A percentile compares a stretch with the other conserved stretches of the same genome.
Conservation (phyloP, 192 early-diverging fungal species). For the Phlyctochytrium arcticum region DNA sequence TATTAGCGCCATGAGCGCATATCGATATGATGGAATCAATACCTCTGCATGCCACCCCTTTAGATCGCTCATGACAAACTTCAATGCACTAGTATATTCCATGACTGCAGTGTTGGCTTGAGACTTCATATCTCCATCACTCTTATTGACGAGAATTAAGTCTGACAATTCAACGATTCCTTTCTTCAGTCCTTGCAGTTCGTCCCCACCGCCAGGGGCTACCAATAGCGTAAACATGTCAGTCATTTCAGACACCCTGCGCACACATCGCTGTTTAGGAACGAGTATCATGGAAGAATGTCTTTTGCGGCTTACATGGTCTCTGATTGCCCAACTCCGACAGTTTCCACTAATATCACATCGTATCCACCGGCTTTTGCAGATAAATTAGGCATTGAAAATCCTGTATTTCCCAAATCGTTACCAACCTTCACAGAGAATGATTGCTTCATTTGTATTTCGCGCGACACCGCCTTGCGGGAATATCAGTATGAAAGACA, state of each 20-base stretch:
- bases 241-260: slow-evolving; percentile 75
- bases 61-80: slow-evolving; percentile 50
- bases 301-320: slow-evolving; percentile 49
- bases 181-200: slow-evolving; percentile 86
- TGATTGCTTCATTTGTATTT: slow-evolving; percentile 76
- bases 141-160: slow-evolving; percentile 77
- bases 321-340: slow-evolving; percentile 84
- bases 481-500: slow-evolving; percentile 43
- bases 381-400: background rate
- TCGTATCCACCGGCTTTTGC: slow-evolving; percentile 71
- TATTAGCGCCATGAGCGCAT: background rate
- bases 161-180: slow-evolving; percentile 85
- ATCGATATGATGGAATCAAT: background rate
- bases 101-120: slow-evolving; percentile 2
- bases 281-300: background rate
- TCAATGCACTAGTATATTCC: slow-evolving; percentile 68
- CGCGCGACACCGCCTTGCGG: slow-evolving; percentile 64
- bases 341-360: slow-evolving; percentile 76
- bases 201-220: slow-evolving; percentile 79
- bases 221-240: slow-evolving; percentile 81
- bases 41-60: slow-evolving; percentile 42
- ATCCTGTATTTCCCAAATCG: background rate
- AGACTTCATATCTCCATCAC: slow-evolving; percentile 63
- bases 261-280: background rate
- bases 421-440: slow-evolving; percentile 65